Evolutionary conservation across 306 rosid genomes (phyloP).

Genomic region (Cicer cuneatum): DNA sequence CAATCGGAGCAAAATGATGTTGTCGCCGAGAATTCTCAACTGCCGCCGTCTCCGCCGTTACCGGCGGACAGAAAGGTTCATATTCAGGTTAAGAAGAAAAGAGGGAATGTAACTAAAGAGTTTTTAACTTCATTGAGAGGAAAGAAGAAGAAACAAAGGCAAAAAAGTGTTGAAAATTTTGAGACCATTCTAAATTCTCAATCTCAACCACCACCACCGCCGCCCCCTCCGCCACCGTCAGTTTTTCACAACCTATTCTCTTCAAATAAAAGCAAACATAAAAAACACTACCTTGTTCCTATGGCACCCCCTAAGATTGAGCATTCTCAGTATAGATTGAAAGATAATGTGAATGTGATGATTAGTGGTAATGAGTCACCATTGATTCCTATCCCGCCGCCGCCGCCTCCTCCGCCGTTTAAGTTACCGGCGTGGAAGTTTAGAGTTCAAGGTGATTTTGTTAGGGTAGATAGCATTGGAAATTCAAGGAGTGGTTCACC

Average conservation of each 20-base stretch:
- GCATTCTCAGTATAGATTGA: slow-evolving; percentile 35
- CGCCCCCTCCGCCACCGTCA: slow-evolving; percentile 56
- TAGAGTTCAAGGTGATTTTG: slow-evolving; percentile 69
- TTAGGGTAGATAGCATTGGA: slow-evolving; percentile 68
- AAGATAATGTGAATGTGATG: slow-evolving; percentile 31
- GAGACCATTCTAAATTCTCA: slow-evolving; percentile 50
- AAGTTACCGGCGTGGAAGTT: slow-evolving; percentile 59
- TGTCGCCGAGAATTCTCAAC: slow-evolving; percentile 19
- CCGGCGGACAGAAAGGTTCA: slow-evolving; percentile 45
- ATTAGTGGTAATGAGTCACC: slow-evolving; percentile 65
- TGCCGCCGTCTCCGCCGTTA: slow-evolving; percentile 15
- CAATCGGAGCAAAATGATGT: slow-evolving; percentile 25
- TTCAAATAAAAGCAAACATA: slow-evolving; percentile 60
- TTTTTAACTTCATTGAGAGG: slow-evolving; percentile 55
- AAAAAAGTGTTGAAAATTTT: slow-evolving; percentile 67
- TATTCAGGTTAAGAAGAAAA: slow-evolving; percentile 58
- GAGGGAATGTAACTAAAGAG: slow-evolving; percentile 62
- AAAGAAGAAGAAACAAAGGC: slow-evolving; percentile 79
- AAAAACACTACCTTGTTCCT: slow-evolving; percentile 44
- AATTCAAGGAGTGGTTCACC: slow-evolving; percentile 80
- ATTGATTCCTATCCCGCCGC: slow-evolving; percentile 64
- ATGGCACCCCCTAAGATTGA: slow-evolving; percentile 49
- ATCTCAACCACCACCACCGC: slow-evolving; percentile 46
- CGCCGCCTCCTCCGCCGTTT: slow-evolving; percentile 79
- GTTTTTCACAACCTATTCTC: slow-evolving; percentile 64